A percentile compares a stretch with the other conserved stretches of the same genome.
Conservation (phyloP, 2,329 filamentous ascomycete genomes). For the Cytospora leucostoma region DNA sequence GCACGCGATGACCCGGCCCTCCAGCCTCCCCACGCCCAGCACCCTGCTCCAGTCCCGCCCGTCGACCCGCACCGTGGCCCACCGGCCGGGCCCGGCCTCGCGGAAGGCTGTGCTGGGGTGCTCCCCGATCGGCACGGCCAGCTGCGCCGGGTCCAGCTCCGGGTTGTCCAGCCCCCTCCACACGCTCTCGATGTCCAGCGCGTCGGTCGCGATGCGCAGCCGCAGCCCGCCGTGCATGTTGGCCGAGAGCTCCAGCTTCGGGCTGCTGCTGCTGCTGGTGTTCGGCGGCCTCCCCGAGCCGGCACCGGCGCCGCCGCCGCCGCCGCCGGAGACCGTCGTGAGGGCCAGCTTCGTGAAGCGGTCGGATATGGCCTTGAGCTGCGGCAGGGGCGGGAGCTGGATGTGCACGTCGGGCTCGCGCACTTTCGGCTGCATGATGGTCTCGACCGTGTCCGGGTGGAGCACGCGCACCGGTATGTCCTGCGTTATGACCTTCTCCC, state of each 20-base stretch:
- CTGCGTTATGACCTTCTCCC: constrained; percentile 91
- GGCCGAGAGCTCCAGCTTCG: constrained; percentile 82
- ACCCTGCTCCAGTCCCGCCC: constrained; percentile 93
- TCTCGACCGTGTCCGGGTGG: constrained; percentile 79
- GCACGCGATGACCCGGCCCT: constrained; percentile 90
- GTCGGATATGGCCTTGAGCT: constrained; percentile 92
- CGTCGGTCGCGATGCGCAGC: constrained; percentile 79
- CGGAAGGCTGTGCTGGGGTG: constrained; percentile 82
- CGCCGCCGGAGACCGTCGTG: constrained; percentile 30
- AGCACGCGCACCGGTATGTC: constrained; percentile 95
- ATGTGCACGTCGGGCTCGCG: constrained; percentile 94
- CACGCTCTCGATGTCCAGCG: constrained; percentile 78
- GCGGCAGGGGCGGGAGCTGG: constrained; percentile 79
- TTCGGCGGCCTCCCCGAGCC: constrained; percentile 27
- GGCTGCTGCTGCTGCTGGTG: constrained; percentile 38
- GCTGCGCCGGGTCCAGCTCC: constrained; percentile 75
- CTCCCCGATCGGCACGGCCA: constrained; percentile 71
- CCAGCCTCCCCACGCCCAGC: constrained; percentile 86
- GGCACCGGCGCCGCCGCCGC: constrained; percentile 23
- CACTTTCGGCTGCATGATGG: constrained; percentile 88
- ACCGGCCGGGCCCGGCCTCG: constrained; percentile 74
- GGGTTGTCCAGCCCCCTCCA: constrained; percentile 90
- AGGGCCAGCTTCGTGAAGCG: constrained; percentile 84
- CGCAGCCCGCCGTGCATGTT: constrained; percentile 92
- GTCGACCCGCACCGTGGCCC: constrained; percentile 89